These are phyloP conservation scores for Aspergillus vadensis DNA, from an alignment of 2,329 filamentous ascomycete genomes.

Conservation along the genomic window DNA sequence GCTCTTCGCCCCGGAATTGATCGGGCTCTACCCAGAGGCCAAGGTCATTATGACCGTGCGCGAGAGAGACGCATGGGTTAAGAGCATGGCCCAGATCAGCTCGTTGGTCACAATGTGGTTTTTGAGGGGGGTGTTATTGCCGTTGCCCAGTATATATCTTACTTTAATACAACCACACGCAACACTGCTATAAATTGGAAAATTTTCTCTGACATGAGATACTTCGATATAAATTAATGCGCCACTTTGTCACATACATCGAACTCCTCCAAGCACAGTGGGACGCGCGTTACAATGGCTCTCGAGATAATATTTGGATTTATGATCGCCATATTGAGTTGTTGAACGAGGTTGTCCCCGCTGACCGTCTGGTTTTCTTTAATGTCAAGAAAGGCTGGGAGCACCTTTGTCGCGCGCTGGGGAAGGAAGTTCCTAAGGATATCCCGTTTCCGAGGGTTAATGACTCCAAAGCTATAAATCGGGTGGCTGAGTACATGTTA, in stretches of 20 bases:
- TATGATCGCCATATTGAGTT: not conserved
- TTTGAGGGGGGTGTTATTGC: not conserved
- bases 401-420: slow-evolving; percentile 19
- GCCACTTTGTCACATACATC: too few relatives aligned
- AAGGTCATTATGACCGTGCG: slow-evolving; percentile 30
- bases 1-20: slow-evolving; percentile 24
- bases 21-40: slow-evolving; percentile 27
- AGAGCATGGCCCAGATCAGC: not conserved
- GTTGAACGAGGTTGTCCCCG: slow-evolving; percentile 1
- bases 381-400: slow-evolving; percentile 20
- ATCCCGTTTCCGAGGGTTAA: slow-evolving; percentile 6
- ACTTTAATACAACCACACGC: too few relatives aligned
- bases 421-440: slow-evolving; percentile 3
- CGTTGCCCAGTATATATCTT: slow-evolving; percentile 6
- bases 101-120: not conserved
- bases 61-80: slow-evolving; percentile 15
- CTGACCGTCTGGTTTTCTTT: slow-evolving; percentile 16
- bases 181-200: too few relatives aligned
- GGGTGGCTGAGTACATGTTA: too few relatives aligned
- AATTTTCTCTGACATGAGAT: too few relatives aligned
- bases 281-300: slow-evolving; percentile 17
- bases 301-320: slow-evolving; percentile 2
- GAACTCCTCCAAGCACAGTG: not conserved
- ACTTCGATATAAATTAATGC: too few relatives aligned
- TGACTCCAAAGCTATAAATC: not conserved